These are phyloP conservation scores for Chalara sp. DNA, from an alignment of 2,329 filamentous ascomycete genomes.

Conservation along the genomic window DNA sequence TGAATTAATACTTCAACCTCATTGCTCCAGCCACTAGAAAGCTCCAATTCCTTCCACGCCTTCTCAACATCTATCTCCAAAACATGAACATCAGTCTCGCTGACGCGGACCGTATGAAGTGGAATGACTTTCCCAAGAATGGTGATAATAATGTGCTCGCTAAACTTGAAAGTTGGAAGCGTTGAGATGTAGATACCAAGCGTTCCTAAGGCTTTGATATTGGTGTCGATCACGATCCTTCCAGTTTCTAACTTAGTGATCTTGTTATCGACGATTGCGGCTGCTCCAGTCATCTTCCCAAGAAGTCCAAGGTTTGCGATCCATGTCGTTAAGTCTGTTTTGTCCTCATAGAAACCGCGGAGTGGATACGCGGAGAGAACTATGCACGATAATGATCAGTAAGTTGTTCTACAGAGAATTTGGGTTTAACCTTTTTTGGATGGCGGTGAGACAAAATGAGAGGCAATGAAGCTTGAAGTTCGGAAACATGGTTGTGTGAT, in stretches of 20 bases:
- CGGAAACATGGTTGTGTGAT: no score
- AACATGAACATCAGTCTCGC: slow-evolving; percentile 46
- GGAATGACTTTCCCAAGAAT: slow-evolving; percentile 69
- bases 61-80: slow-evolving; percentile 69
- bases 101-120: slow-evolving; percentile 54
- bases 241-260: slow-evolving; percentile 53
- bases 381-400: background rate
- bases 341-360: slow-evolving; percentile 41
- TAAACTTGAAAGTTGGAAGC: slow-evolving; percentile 52
- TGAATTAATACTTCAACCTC: slow-evolving; percentile 56
- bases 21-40: slow-evolving; percentile 72
- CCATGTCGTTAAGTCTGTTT: slow-evolving; percentile 33
- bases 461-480: no score
- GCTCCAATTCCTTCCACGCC: slow-evolving; percentile 70
- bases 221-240: slow-evolving; percentile 57
- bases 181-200: slow-evolving; percentile 74
- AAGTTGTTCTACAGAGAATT: no score
- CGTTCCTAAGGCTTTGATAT: slow-evolving; percentile 72
- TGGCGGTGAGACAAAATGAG: no score
- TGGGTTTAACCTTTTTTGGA: no score
- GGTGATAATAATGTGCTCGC: slow-evolving; percentile 64
- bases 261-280: slow-evolving; percentile 62
- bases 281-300: slow-evolving; percentile 84
- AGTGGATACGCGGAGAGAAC: slow-evolving; percentile 72
- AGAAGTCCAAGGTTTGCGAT: slow-evolving; percentile 72